These are phyloP conservation scores for Hypoxylon sp. DNA, from an alignment of 2,329 filamentous ascomycete species.

Conservation along the genomic window DNA sequence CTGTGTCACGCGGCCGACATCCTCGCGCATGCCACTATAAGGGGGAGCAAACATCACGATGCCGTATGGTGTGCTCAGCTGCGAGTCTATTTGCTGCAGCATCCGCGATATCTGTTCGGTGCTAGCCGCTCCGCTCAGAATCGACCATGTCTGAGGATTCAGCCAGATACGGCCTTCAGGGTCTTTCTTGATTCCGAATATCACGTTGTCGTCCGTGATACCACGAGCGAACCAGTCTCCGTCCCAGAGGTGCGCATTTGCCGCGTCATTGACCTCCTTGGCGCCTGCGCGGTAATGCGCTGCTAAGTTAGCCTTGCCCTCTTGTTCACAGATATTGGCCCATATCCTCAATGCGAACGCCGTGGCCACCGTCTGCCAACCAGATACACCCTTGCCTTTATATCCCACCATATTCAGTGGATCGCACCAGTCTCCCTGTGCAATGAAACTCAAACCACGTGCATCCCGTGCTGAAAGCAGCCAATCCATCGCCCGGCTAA, in stretches of 20 bases:
- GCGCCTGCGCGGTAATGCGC: conserved; percentile 60
- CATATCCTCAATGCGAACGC: conserved; percentile 66
- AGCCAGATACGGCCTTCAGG: conserved; percentile 69
- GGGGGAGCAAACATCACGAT: conserved; percentile 68
- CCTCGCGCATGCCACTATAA: conserved; percentile 67
- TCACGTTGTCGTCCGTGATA: conserved; percentile 67
- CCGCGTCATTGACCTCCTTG: conserved; percentile 61
- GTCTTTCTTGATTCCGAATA: conserved; percentile 64
- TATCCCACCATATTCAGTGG: conserved; percentile 74
- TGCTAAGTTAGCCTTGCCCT: conserved; percentile 56
- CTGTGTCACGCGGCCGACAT: conserved; percentile 69
- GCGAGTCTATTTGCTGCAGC: conserved; percentile 62
- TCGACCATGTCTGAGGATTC: conserved; percentile 68
- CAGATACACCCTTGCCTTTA: conserved; percentile 68
- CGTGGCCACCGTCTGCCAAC: conserved; percentile 69
- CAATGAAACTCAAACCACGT: conserved; percentile 68
- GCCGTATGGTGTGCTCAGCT: conserved; percentile 66
- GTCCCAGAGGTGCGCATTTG: conserved; percentile 66
- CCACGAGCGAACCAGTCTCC: conserved; percentile 69
- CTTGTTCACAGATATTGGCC: conserved; percentile 64
- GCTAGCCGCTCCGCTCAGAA: conserved; percentile 65
- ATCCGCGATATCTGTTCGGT: conserved; percentile 59
- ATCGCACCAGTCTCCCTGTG: conserved; percentile 71
- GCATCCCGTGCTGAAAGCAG: conserved; percentile 63
- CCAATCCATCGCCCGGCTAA: conserved; percentile 70